Evolutionary conservation across 2,329 filamentous ascomycete genomes (phyloP).

Genomic region (Epichloe sibirici): DNA sequence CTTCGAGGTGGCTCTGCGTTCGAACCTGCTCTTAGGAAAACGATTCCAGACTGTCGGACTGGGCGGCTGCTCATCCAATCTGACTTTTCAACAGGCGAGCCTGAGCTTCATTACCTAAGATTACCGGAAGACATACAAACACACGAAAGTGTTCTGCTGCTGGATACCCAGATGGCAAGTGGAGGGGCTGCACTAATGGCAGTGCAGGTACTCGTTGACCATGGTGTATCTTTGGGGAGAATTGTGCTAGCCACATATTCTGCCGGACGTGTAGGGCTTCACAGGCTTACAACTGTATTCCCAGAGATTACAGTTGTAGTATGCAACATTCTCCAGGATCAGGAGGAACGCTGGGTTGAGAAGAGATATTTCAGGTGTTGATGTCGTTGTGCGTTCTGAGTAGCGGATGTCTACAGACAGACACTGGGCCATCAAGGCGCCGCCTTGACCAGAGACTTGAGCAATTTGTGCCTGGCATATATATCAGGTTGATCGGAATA

Average conservation of each 20-base stretch:
- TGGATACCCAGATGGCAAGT: constrained; percentile 91
- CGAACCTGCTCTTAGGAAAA: constrained; percentile 76
- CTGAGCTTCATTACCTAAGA: constrained; percentile 82
- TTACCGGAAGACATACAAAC: constrained; percentile 60
- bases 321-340: constrained; percentile 67
- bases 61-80: constrained; percentile 87
- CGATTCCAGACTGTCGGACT: constrained; percentile 84
- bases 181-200: constrained; percentile 85
- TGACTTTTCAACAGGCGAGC: constrained; percentile 72
- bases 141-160: constrained; percentile 70
- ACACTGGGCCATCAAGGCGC: neutral
- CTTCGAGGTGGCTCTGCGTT: constrained; percentile 81
- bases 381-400: constrained; percentile 2
- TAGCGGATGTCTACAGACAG: too few relatives aligned
- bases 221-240: constrained; percentile 70
- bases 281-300: constrained; percentile 78
- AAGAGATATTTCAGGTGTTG: constrained; percentile 81
- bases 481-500: too few relatives aligned
- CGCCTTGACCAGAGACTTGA: neutral
- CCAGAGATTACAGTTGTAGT: constrained; percentile 79
- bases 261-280: constrained; percentile 72
- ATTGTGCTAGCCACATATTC: constrained; percentile 93
- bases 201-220: constrained; percentile 87
- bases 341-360: constrained; percentile 83
- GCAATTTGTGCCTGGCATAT: too few relatives aligned